These are phyloP conservation scores for Fusarium cyanostomum DNA, from an alignment of 2,329 filamentous ascomycete genomes.

Conservation along the genomic window DNA sequence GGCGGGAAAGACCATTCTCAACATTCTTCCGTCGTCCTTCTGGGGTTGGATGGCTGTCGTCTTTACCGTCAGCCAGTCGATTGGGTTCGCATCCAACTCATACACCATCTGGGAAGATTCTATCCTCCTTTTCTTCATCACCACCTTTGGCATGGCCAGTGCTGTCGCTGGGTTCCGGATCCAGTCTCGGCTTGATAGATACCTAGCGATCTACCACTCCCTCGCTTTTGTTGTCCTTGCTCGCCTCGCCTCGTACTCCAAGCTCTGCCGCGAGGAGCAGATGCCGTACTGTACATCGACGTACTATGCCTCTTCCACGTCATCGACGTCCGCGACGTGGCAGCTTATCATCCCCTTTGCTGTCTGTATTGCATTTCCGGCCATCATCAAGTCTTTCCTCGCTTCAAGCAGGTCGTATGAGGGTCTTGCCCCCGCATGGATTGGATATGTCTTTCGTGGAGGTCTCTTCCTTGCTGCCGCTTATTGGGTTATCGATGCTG, in stretches of 20 bases:
- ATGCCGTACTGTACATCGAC: conserved; percentile 97
- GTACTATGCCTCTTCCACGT: conserved; percentile 91
- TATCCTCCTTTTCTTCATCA: conserved; percentile 90
- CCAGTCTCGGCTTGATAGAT: conserved; percentile 71
- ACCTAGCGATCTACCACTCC: conserved; percentile 85
- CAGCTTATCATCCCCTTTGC: conserved; percentile 83
- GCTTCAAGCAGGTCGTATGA: conserved; percentile 85
- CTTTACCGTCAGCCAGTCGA: conserved; percentile 86
- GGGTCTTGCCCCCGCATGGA: conserved; percentile 84
- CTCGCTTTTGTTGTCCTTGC: conserved; percentile 82
- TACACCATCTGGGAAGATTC: conserved; percentile 99
- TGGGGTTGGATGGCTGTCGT: conserved; percentile 90
- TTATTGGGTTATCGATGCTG: conserved; percentile 91
- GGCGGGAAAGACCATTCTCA: conserved; percentile 55
- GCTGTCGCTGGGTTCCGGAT: conserved; percentile 80
- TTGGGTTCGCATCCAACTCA: conserved; percentile 96
- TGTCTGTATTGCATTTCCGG: conserved; percentile 76
- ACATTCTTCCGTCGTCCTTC: conserved; percentile 74
- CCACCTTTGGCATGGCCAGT: conserved; percentile 83
- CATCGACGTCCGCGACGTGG: conserved; percentile 92
- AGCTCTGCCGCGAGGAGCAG: conserved; percentile 95
- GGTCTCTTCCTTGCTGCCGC: conserved; percentile 78
- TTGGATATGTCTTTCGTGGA: conserved; percentile 79
- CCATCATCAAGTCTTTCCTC: conserved; percentile 82
- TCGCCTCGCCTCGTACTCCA: conserved; percentile 84